phyloP scores from a whole-genome alignment of 805 yeast species.

The Saturnispora zaruensis region DNA sequence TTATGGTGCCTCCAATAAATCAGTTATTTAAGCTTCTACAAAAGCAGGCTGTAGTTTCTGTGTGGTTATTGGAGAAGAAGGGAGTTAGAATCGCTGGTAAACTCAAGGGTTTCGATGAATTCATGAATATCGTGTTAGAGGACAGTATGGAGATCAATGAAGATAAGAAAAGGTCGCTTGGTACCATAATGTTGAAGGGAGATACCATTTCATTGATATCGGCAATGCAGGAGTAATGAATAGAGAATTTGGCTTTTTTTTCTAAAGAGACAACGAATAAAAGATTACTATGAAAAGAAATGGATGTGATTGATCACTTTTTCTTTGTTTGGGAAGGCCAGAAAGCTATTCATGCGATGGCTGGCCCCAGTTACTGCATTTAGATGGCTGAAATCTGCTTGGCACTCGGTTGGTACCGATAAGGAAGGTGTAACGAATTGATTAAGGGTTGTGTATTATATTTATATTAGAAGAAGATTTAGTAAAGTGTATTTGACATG shows the following conservation, averaged over 20 bases:
- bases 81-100: conserved; percentile 71
- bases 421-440: neutral
- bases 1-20: conserved; percentile 84
- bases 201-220: conserved; percentile 82
- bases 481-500: neutral
- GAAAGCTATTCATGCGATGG: neutral
- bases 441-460: neutral
- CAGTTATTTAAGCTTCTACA: conserved; percentile 81
- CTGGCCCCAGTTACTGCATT: neutral
- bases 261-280: neutral
- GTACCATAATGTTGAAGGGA: conserved; percentile 79
- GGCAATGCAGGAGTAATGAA: conserved; percentile 14
- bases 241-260: neutral
- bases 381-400: neutral
- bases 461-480: neutral
- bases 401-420: neutral
- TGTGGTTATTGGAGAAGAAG: conserved; percentile 87
- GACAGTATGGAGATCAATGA: conserved; percentile 60
- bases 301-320: conserved; percentile 9
- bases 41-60: conserved; percentile 66
- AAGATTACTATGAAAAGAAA: too few relatives aligned
- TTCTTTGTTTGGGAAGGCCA: neutral
- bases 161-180: conserved; percentile 40
- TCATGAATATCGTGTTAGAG: conserved; percentile 72
- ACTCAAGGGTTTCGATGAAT: conserved; percentile 92